A percentile compares a stretch with the other conserved stretches of the same genome.
phyloP scores from a whole-genome alignment of 805 yeast genomes.

The Yarrowia sp. region DNA sequence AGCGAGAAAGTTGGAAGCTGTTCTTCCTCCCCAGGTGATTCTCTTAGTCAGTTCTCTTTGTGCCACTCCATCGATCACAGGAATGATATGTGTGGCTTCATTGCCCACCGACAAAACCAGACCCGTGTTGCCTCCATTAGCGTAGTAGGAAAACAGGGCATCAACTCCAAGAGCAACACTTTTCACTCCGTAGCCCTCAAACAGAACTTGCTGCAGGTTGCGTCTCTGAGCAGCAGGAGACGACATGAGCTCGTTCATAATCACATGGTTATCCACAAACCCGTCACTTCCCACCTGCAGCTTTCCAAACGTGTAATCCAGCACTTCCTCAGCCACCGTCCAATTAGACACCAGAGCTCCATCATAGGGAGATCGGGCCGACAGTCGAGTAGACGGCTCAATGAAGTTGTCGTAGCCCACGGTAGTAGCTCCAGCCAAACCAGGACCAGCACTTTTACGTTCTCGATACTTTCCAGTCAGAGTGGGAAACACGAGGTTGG shows the following conservation, averaged over 20 bases:
- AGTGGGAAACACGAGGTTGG: constrained; percentile 68
- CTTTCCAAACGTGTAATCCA: constrained; percentile 82
- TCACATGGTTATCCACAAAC: constrained; percentile 69
- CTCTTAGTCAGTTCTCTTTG: constrained; percentile 67
- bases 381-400: constrained; percentile 66
- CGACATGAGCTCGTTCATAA: constrained; percentile 76
- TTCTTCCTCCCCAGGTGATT: constrained; percentile 89
- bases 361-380: constrained; percentile 78
- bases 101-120: constrained; percentile 81
- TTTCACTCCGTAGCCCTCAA: constrained; percentile 78
- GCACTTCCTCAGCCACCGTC: constrained; percentile 79
- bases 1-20: constrained; percentile 60
- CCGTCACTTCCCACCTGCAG: constrained; percentile 60
- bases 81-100: constrained; percentile 78
- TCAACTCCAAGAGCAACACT: constrained; percentile 80
- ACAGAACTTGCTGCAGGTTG: constrained; percentile 75
- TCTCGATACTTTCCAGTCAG: constrained; percentile 74
- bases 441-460: constrained; percentile 51
- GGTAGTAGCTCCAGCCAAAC: constrained; percentile 53
- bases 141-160: constrained; percentile 71
- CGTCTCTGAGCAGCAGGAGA: constrained; percentile 67
- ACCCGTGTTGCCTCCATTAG: constrained; percentile 53
- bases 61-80: constrained; percentile 72
- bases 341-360: constrained; percentile 86
- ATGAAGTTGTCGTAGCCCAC: constrained; percentile 79